Evolutionary conservation across 805 yeast species (phyloP), one percentile per base, ranked within the genome.

Genomic region (Wickerhamiella cacticola): DNA sequence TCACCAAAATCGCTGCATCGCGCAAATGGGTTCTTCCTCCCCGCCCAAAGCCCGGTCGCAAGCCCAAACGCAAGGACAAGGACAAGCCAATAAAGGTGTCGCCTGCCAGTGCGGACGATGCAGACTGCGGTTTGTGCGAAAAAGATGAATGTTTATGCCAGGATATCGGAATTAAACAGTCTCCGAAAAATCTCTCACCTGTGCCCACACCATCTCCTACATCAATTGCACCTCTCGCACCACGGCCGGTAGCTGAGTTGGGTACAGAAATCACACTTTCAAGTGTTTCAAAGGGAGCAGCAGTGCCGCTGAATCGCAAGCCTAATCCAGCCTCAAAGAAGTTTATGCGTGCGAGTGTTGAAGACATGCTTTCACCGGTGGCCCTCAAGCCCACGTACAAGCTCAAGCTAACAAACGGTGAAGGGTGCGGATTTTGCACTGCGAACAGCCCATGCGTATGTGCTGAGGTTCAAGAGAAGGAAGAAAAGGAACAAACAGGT

Each of bases 31-130:
- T 82, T 6, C 67, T 82, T 28, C 94, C 94, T 1, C 94, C 92
- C n/a, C 70, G 92, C 55, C 92, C 94, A 23, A 80, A 82, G 60
- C 72, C 72, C 12, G 72, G 73, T 15, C 56, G 74, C 25, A 78
- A 78, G 95, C 97, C 5, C 83, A 97, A 68, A 84, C 85, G 5
- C 94, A 85, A 59, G 82, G 96, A 4, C 94, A 85, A 59, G 82
- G 96, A 61, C 39, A 18, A 74, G 95, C 22, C 96, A 86, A 64
- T 96, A 87, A 62, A 87, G 87, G 65, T 65, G 56, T 33, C 28
- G 51, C 25, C 21, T 16, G 44, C 35, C 10, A 15, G 41, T 18
- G 38, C 45, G 16, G 54, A 45, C 6, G 55, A 48, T 29, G 61
- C 53, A 40, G 56, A 53, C 34, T 63, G 67, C 50, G 65, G 63